Evolutionary conservation across 106 monocot species (phyloP), one percentile per base, ranked within the genome.

Genomic region (Chionographis japonica): DNA sequence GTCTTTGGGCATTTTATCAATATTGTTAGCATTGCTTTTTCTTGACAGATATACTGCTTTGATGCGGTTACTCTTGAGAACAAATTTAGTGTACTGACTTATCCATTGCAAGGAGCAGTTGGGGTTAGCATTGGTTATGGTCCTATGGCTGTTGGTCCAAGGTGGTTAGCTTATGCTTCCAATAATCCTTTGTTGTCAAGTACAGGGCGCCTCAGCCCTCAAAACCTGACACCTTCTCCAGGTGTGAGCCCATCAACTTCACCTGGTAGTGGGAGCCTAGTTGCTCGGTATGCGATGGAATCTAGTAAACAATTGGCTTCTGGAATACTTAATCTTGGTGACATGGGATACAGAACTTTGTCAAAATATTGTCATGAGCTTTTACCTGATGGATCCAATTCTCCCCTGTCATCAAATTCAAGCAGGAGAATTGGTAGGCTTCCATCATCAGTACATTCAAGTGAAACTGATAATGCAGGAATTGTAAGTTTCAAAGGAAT

Each of bases 251-350:
- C 92, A 50, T 97, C 95, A 59, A 89, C 95, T 54, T 92, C 92
- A 54, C 95, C 95, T 50, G 67, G 95, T 40, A 87, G 70, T 79
- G 92, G 95, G 14, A 89, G 66, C 63, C 82, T 97, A 60, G 92
- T 97, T 83, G 92, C 95, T 75, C 86, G 92, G 43, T 98, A 98
- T 85, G 97, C 97, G 42, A 85, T 98, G 89, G 97, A 98, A 71
- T 92, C 92, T 14, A 98, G 89, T 56, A 98, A 98, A 77, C 92
- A 90, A 15, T 71, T 98, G 55, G 97, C 97, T 75, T 78, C 89
- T 80, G 95, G 95, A 65, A 82, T 97, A 68, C 79, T 92, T 42
- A 89, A 86, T 78, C 77, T 95, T 49, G 86, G 95, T 66, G 95
- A 97, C 59, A 92, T 86, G 89, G 86, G 92, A 52, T 92, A 89